Percentiles rank a stretch among this genome's conserved stretches.
Evolutionary conservation across 1,284 basidiomycete species (phyloP).

Genomic region (Sphagnurus paluster): DNA sequence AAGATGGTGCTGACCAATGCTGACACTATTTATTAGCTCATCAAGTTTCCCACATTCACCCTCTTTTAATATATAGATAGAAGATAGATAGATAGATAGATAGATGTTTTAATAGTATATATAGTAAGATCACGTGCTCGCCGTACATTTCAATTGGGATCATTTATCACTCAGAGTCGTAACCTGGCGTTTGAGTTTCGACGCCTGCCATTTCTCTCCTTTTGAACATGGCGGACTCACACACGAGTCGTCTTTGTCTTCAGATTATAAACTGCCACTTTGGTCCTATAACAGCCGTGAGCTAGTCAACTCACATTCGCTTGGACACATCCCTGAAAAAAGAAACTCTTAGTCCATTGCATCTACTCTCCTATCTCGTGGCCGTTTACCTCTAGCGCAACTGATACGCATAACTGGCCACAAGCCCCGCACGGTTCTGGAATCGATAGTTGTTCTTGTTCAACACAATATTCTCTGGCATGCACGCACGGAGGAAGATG

Average conservation of each 20-base stretch:
- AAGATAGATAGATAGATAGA: too few species aligned
- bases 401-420: constrained; percentile 70
- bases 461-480: constrained; percentile 94
- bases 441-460: constrained; percentile 79
- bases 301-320: constrained; percentile 23
- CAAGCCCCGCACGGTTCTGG: constrained; percentile 68
- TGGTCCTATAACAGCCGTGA: constrained; percentile 74
- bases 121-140: too few species aligned
- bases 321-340: constrained; percentile 4
- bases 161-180: too few species aligned
- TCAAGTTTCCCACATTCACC: too few species aligned
- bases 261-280: constrained; percentile 81
- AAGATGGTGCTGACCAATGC: too few species aligned
- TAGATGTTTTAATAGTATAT: too few species aligned
- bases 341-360: constrained; percentile 51
- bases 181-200: too few species aligned
- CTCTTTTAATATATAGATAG: too few species aligned
- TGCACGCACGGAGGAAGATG: constrained; percentile 71
- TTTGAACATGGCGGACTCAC: constrained; percentile 64
- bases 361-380: constrained; percentile 80
- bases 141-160: too few species aligned
- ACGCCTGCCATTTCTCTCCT: background rate
- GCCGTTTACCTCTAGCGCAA: constrained; percentile 75
- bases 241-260: constrained; percentile 70
- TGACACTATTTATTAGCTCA: too few species aligned